Percentiles rank a stretch among this genome's conserved stretches.
phyloP scores from a whole-genome alignment of 2,329 filamentous ascomycete genomes.

The Sclerotinia borealis region DNA sequence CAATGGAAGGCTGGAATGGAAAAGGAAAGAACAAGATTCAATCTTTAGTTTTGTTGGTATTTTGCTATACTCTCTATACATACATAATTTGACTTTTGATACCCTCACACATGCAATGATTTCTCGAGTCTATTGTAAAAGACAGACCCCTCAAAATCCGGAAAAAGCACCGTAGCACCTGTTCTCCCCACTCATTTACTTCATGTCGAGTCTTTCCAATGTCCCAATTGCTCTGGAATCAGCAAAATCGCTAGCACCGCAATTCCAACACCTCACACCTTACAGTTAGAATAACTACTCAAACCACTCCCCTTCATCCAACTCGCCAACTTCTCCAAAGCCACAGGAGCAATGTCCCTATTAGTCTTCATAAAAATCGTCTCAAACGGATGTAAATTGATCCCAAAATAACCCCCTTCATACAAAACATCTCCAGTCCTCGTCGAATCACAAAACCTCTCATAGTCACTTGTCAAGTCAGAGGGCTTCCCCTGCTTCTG shows the following conservation, averaged over 20 bases:
- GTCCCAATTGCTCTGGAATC: neutral
- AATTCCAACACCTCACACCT: neutral
- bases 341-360: conserved; percentile 20
- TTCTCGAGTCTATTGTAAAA: too few relatives aligned
- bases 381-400: conserved; percentile 27
- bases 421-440: conserved; percentile 23
- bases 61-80: neutral
- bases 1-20: conserved; percentile 96
- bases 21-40: conserved; percentile 89
- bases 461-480: neutral
- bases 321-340: conserved; percentile 19
- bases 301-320: neutral
- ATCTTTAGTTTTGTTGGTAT: conserved; percentile 54
- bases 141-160: too few relatives aligned
- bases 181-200: neutral
- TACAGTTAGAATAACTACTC: neutral
- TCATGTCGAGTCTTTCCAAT: too few relatives aligned
- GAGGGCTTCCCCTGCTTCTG: neutral
- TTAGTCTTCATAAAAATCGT: conserved; percentile 29
- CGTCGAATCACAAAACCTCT: neutral
- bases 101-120: conserved; percentile 13
- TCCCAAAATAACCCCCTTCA: conserved; percentile 25
- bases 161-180: neutral
- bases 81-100: conserved; percentile 27
- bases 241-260: neutral